Evolutionary conservation across 495 filamentous ascomycete genomes (phyloP).

Genomic region (Penicillium argentinense): DNA sequence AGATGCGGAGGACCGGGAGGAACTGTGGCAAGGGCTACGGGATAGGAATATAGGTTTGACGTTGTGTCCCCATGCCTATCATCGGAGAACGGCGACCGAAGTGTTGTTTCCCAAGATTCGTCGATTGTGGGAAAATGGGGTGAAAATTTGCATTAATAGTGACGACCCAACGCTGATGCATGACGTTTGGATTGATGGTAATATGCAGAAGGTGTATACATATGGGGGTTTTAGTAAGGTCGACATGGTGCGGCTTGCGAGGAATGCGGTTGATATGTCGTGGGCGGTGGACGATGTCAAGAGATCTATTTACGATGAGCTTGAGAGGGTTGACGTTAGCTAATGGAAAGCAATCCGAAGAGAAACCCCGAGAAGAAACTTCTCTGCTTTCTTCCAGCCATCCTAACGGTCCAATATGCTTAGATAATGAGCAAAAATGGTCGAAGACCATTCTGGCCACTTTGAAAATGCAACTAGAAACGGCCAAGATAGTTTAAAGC

Average conservation of each 20-base stretch:
- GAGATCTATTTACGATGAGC: conserved; percentile 16
- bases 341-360: not conserved
- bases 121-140: conserved; percentile 34
- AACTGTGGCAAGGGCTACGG: conserved; percentile 29
- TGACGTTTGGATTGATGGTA: conserved; percentile 43
- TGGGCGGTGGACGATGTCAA: conserved; percentile 36
- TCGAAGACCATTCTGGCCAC: no score
- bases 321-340: conserved; percentile 12
- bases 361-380: no score
- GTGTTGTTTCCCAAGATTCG: conserved; percentile 40
- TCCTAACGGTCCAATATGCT: no score
- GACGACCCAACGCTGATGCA: conserved; percentile 47
- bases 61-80: conserved; percentile 43
- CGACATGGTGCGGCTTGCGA: conserved; percentile 36
- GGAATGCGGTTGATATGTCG: conserved; percentile 41
- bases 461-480: no score
- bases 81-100: conserved; percentile 37
- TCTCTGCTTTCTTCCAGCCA: no score
- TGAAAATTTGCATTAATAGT: conserved; percentile 37
- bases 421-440: not conserved
- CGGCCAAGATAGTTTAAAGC: no score
- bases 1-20: conserved; percentile 32
- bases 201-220: conserved; percentile 38
- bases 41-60: conserved; percentile 37
- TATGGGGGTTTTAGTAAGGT: conserved; percentile 30